Evolutionary conservation across 2,329 filamentous ascomycete genomes (phyloP).

Genomic region (Septoria linicola): DNA sequence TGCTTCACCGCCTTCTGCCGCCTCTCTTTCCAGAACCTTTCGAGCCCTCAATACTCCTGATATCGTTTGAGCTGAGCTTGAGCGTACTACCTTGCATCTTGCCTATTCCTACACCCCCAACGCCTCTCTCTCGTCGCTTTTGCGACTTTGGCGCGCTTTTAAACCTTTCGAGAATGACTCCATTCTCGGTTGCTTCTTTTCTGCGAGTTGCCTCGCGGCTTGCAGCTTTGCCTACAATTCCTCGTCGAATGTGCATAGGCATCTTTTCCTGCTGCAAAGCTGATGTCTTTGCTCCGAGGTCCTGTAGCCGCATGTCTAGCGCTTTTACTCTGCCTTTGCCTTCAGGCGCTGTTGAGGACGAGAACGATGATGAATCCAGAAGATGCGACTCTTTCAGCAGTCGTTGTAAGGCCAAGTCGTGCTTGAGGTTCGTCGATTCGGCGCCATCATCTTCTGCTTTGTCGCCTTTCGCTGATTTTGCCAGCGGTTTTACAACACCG

Average conservation of each 20-base stretch:
- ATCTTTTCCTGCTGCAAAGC: conserved; percentile 79
- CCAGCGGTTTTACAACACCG: conserved; percentile 27
- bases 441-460: conserved; percentile 51
- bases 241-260: conserved; percentile 82
- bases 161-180: conserved; percentile 74
- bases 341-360: conserved; percentile 47
- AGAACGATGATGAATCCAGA: conserved; percentile 60
- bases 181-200: conserved; percentile 81
- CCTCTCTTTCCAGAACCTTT: conserved; percentile 2
- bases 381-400: conserved; percentile 91
- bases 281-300: conserved; percentile 74
- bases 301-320: conserved; percentile 77
- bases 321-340: conserved; percentile 79
- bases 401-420: conserved; percentile 88
- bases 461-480: conserved; percentile 22
- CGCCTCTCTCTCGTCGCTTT: conserved; percentile 55
- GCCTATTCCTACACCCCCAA: conserved; percentile 77
- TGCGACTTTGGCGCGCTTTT: conserved; percentile 44
- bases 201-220: conserved; percentile 69
- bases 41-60: conserved; percentile 66
- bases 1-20: conserved; percentile 9
- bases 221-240: conserved; percentile 69
- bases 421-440: conserved; percentile 70
- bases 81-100: conserved; percentile 77
- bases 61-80: conserved; percentile 73